A percentile compares a stretch with the other conserved stretches of the same genome.
phyloP scores from a whole-genome alignment of 1,284 basidiomycete species.

The Moesziomyces parantarcticus region DNA sequence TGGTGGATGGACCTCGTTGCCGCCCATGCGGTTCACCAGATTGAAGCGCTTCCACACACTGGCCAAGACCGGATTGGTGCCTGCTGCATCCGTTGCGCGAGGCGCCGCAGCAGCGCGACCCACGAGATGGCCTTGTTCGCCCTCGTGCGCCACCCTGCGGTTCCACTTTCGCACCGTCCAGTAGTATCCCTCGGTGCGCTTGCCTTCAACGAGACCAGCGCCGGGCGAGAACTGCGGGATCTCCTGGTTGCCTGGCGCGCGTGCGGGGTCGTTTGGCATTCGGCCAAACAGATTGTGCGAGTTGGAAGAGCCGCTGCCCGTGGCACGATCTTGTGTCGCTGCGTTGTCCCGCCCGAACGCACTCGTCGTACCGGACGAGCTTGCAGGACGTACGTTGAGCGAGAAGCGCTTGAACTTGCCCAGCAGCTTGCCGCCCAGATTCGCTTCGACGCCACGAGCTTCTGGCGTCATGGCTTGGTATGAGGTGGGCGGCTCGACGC shows the following conservation, averaged over 20 bases:
- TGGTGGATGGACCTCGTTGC: constrained; percentile 49
- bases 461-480: constrained; percentile 62
- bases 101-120: constrained; percentile 10
- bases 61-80: constrained; percentile 43
- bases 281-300: constrained; percentile 23
- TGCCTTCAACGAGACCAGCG: constrained; percentile 43
- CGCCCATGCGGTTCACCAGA: constrained; percentile 48
- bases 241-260: constrained; percentile 11
- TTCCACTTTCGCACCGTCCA: constrained; percentile 62
- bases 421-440: constrained; percentile 54
- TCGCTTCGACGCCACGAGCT: constrained; percentile 43
- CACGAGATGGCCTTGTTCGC: constrained; percentile 10
- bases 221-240: constrained; percentile 49
- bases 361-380: constrained; percentile 3
- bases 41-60: constrained; percentile 63
- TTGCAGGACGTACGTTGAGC: constrained; percentile 26
- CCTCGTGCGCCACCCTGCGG: constrained; percentile 31
- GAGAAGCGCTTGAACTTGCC: constrained; percentile 55
- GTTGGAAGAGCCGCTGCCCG: neutral
- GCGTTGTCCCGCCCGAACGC: constrained; percentile 14
- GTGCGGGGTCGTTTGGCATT: constrained; percentile 5
- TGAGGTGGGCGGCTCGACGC: constrained; percentile 50
- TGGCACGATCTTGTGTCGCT: neutral
- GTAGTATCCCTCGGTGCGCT: constrained; percentile 56
- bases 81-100: constrained; percentile 6